Percentiles rank a stretch among this genome's conserved stretches.
phyloP scores from a whole-genome alignment of 306 rosid genomes.

The Senna siamea region DNA sequence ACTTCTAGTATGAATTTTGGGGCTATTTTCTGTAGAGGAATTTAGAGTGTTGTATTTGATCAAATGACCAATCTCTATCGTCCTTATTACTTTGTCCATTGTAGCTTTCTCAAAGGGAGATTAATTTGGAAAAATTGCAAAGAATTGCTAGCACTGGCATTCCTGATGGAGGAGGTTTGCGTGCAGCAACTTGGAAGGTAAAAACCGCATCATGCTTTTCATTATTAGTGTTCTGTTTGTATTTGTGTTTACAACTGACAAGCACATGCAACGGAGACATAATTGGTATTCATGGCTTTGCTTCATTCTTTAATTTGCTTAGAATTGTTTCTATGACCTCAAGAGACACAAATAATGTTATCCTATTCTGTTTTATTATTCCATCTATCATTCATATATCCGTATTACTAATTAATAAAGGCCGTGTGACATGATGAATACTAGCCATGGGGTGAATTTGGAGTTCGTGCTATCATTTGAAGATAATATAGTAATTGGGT shows the following conservation, averaged over 20 bases:
- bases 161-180: conserved; percentile 74
- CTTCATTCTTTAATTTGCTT: not conserved
- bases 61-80: not conserved
- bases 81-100: not conserved
- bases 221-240: not conserved
- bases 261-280: not conserved
- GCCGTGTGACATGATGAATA: not conserved
- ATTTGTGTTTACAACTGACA: not conserved
- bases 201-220: not conserved
- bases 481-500: not conserved
- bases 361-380: not conserved
- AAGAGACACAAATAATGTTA: not conserved
- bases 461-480: not conserved
- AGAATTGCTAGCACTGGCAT: conserved; percentile 73
- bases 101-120: conserved; percentile 67
- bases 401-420: not conserved
- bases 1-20: not conserved
- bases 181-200: conserved; percentile 84
- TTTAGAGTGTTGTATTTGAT: not conserved
- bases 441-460: not conserved
- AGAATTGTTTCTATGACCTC: not conserved
- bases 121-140: conserved; percentile 75
- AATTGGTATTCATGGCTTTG: not conserved
- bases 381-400: not conserved
- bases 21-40: not conserved